These are phyloP conservation scores for Fusarium goolgardi DNA, from an alignment of 2,329 filamentous ascomycete genomes.

Conservation along the genomic window DNA sequence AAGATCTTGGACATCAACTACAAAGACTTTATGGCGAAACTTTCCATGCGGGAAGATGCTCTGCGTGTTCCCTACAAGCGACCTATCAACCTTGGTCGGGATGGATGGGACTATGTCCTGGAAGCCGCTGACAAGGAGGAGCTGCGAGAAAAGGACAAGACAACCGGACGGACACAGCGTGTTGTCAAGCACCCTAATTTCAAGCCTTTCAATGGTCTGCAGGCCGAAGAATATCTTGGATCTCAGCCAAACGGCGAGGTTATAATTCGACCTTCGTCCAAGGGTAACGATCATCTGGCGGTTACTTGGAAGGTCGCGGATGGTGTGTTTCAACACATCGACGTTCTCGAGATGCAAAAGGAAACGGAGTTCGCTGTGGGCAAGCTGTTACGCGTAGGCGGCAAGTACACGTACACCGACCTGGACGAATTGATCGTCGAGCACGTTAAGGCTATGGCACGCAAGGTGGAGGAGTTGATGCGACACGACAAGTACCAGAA, in stretches of 20 bases:
- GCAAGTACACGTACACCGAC: conserved; percentile 93
- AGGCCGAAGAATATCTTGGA: conserved; percentile 93
- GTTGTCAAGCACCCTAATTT: conserved; percentile 99
- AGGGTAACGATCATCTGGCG: conserved; percentile 93
- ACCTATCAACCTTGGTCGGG: conserved; percentile 76
- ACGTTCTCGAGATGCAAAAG: conserved; percentile 96
- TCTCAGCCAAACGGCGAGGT: conserved; percentile 88
- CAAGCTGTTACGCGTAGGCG: conserved; percentile 83
- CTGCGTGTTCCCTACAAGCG: conserved; percentile 78
- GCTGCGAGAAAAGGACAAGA: conserved; percentile 85
- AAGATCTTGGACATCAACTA: conserved; percentile 91
- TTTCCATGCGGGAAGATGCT: conserved; percentile 85
- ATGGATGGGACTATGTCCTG: conserved; percentile 87
- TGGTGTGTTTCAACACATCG: conserved; percentile 96
- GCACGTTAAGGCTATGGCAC: conserved; percentile 97
- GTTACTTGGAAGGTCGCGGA: conserved; percentile 99
- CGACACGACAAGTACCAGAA: conserved; percentile 93
- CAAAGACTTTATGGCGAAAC: conserved; percentile 83
- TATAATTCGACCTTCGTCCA: conserved; percentile 94
- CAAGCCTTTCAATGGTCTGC: conserved; percentile 88
- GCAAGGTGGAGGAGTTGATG: conserved; percentile 97
- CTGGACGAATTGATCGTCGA: conserved; percentile 96
- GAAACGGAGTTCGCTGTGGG: conserved; percentile 97
- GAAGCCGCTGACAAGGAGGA: conserved; percentile 86
- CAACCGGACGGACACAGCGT: conserved; percentile 85